Conservation (phyloP, 2,329 filamentous ascomycete genomes). For the Pseudogymnoascus sp. region DNA sequence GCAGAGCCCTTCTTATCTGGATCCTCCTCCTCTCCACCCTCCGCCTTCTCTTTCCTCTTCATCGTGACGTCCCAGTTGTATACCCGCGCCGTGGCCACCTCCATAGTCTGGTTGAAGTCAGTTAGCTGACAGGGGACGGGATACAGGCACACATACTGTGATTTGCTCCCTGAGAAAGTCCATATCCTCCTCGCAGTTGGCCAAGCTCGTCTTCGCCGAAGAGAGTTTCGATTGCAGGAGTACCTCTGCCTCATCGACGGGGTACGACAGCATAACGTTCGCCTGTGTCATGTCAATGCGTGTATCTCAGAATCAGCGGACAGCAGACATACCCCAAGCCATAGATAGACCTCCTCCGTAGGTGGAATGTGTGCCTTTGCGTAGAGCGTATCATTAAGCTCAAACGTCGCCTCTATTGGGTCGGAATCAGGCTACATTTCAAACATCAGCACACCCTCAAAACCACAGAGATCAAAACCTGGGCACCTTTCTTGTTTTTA, state of each 20-base stretch:
- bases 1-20: constrained; percentile 26
- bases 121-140: not conserved
- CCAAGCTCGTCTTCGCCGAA: constrained; percentile 69
- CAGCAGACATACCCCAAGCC: constrained; percentile 67
- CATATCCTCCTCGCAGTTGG: constrained; percentile 91
- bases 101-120: constrained; percentile 62
- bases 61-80: constrained; percentile 99
- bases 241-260: constrained; percentile 74
- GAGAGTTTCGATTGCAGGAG: constrained; percentile 69
- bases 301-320: not conserved
- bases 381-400: constrained; percentile 92
- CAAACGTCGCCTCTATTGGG: constrained; percentile 84
- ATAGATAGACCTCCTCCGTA: constrained; percentile 88
- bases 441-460: constrained; percentile 12
- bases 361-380: constrained; percentile 76
- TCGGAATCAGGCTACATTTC: constrained; percentile 39
- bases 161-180: constrained; percentile 96
- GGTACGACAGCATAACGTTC: constrained; percentile 96
- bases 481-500: constrained; percentile 65
- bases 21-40: constrained; percentile 39
- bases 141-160: constrained; percentile 53
- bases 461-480: not conserved
- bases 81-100: constrained; percentile 92
- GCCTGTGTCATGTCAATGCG: constrained; percentile 45
- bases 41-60: constrained; percentile 80